These are phyloP conservation scores for Trypanosoma scelopori DNA, from an alignment of 208 protist species.

Conservation along the genomic window DNA sequence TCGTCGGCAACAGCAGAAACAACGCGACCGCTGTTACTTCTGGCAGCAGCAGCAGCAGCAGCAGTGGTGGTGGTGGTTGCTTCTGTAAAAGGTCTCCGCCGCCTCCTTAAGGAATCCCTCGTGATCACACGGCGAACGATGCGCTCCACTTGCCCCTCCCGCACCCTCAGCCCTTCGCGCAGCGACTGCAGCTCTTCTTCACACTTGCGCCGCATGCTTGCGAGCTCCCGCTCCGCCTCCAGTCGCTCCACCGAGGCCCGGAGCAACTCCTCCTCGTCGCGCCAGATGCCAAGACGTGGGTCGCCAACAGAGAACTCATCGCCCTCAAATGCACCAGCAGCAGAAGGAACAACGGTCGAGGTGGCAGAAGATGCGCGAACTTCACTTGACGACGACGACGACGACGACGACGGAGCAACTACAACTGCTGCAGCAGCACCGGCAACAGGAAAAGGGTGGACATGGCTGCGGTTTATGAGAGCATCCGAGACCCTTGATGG, in stretches of 20 bases:
- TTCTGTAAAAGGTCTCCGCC: neutral
- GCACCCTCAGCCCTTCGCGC: constrained; percentile 30
- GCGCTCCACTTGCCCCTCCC: constrained; percentile 22
- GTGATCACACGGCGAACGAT: constrained; percentile 32
- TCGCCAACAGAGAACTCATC: constrained; percentile 41
- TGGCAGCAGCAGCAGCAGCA: neutral
- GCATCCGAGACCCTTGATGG: no score
- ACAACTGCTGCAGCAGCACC: no score
- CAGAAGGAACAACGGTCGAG: constrained; percentile 24
- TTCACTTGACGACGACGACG: neutral
- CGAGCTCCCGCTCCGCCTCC: constrained; percentile 55
- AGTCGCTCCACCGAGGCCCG: constrained; percentile 53
- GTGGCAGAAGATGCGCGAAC: neutral
- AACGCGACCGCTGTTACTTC: neutral
- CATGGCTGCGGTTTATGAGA: neutral
- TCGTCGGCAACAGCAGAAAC: neutral
- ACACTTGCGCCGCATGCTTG: constrained; percentile 42
- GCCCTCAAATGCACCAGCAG: constrained; percentile 28
- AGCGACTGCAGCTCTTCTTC: constrained; percentile 45
- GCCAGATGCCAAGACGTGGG: constrained; percentile 49
- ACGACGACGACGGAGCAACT: neutral
- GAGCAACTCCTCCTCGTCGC: constrained; percentile 59
- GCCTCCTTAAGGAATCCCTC: neutral
- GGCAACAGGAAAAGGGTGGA: neutral
- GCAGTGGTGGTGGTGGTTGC: neutral